These are phyloP conservation scores for Dioszegia hungarica DNA, from an alignment of 768 basidiomycete species.

Conservation along the genomic window DNA sequence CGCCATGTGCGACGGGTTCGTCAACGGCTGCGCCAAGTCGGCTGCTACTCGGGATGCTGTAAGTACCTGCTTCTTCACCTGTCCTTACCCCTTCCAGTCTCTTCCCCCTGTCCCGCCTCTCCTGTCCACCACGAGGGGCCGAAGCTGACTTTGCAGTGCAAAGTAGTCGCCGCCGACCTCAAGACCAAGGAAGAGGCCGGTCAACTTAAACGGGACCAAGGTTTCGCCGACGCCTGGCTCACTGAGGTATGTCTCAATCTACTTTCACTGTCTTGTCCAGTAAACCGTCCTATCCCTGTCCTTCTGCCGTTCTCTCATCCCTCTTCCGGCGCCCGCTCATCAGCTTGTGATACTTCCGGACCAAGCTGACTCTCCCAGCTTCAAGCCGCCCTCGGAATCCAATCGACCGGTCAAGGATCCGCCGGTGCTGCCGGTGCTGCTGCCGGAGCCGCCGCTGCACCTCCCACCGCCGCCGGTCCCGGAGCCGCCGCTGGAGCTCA, in stretches of 20 bases:
- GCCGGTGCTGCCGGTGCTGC: conserved; percentile 5
- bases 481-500: neutral
- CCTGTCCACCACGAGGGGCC: neutral
- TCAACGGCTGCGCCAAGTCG: conserved; percentile 32
- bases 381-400: conserved; percentile 26
- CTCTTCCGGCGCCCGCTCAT: too few species aligned
- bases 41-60: conserved; percentile 24
- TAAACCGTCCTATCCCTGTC: neutral
- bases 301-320: neutral
- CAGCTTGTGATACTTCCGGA: too few species aligned
- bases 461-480: conserved; percentile 1
- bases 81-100: too few species aligned
- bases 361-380: conserved; percentile 13
- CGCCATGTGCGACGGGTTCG: conserved; percentile 37
- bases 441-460: conserved; percentile 1
- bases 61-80: neutral
- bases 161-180: conserved; percentile 19
- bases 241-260: too few species aligned
- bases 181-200: conserved; percentile 16
- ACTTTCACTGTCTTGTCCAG: too few species aligned
- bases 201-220: conserved; percentile 17
- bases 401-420: conserved; percentile 16
- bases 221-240: conserved; percentile 32
- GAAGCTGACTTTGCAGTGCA: conserved; percentile 13
- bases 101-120: neutral